These are phyloP conservation scores for Chalciporus piperatus DNA, from an alignment of 768 basidiomycete species.

Conservation along the genomic window DNA sequence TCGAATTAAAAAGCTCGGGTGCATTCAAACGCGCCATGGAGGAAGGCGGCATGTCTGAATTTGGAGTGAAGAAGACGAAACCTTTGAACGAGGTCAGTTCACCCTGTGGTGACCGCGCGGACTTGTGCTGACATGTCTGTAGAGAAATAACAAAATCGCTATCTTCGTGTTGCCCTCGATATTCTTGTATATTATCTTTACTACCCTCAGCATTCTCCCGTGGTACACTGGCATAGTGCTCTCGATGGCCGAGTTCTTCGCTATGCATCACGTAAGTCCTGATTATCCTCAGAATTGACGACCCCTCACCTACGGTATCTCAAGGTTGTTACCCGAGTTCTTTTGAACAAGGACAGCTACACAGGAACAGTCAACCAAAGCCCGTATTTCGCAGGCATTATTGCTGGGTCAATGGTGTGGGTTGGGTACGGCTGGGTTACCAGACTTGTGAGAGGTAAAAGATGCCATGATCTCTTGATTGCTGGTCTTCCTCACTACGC, in stretches of 20 bases:
- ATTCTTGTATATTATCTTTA: constrained; percentile 81
- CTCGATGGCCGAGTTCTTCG: constrained; percentile 83
- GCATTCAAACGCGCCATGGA: constrained; percentile 89
- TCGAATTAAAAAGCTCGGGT: constrained; percentile 85
- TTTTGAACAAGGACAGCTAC: constrained; percentile 78
- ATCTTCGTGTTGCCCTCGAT: constrained; percentile 78
- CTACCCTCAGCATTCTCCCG: constrained; percentile 76
- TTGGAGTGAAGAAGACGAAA: constrained; percentile 62
- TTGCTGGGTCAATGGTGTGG: constrained; percentile 82
- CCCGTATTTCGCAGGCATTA: constrained; percentile 93
- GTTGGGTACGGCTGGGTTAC: constrained; percentile 81
- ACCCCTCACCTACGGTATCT: constrained; percentile 9
- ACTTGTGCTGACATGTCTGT: neutral
- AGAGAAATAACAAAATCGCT: constrained; percentile 80
- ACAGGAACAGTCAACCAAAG: constrained; percentile 82
- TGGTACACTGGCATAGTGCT: constrained; percentile 89
- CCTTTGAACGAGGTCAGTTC: constrained; percentile 69
- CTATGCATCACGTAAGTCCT: constrained; percentile 85
- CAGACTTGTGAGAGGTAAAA: constrained; percentile 68
- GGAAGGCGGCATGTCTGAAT: constrained; percentile 81
- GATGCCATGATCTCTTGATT: neutral
- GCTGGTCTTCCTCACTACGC: neutral
- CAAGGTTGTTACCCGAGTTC: constrained; percentile 79
- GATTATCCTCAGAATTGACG: neutral
- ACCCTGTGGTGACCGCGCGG: neutral